Evolutionary conservation across 176 grass and related monocot genomes (phyloP), one percentile per base, ranked within the genome.

Genomic region (Hyparrhenia diplandra): DNA sequence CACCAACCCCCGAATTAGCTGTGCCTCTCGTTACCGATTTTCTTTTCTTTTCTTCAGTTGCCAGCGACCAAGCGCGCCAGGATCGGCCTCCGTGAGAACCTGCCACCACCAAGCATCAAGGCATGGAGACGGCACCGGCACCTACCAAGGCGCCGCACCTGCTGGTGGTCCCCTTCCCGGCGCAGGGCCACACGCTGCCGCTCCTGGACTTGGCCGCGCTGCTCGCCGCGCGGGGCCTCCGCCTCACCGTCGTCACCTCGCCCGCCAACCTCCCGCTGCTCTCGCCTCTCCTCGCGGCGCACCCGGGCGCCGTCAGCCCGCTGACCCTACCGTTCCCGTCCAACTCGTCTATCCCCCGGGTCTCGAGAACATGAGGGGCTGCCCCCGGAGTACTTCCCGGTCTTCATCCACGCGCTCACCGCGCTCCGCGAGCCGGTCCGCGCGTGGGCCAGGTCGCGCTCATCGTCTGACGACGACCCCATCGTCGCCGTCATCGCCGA

Each of bases 111-210:
- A 54, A 57, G 54, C 54, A 57, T 10, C 46, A 54, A 34, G 9
- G 67, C 69, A 88, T 88, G 89, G 89, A 51, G 32, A 73, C 13
- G 46, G 36, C 21, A 32, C 31, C 45, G 2, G 18, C 39, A 71
- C 69, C 63, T n/a, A 32, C 39, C 46, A 12, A 25, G 24, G 25
- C 27, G 21, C 80, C 67, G 0, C 85, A 93, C 29, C 37, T 92
- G 16, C 79, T 96, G 37, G 13, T 96, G 20, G 31, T 96, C 36
- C 90, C 90, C 5, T 92, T 79, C 76, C 72, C 80, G 3, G 80
- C 90, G 16, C 93, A 96, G 61, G 90, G 93, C 57, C 93, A 92
- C 79, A 39, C 87, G 57, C 83, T 73, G 20, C 85, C 90, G 40
- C 87, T 95, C 35, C 83, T 90, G 10, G 90, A 90, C 71, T 21